Base-by-base conservation (phyloP, 2,329 filamentous ascomycete species). In the Fusarium duplospermum region DNA sequence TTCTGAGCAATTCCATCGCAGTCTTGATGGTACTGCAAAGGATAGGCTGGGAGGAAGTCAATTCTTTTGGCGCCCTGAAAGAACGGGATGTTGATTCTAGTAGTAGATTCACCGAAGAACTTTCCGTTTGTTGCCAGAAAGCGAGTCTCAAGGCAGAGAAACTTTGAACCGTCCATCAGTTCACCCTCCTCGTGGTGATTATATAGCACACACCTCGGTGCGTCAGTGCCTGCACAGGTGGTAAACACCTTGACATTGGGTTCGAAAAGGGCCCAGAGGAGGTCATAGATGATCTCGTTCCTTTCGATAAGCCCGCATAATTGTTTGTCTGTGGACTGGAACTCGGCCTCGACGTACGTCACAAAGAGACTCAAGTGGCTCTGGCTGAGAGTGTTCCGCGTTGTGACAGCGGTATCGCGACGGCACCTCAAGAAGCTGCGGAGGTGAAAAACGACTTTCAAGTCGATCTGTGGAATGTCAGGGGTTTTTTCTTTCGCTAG, bases 221-320 rank as follows among this genome's bases (percentile, higher is more conserved):
- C 20, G n/a, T 20, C 20, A 61, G 56, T 66, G 38, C 54, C 56
- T n/a, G 11, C 16, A 45, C 31, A 61, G 42, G 63, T 66, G 18
- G 63, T 35, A 22, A 61, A 40, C 16, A 66, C 33, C 59, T 62
- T 27, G 20, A 22, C 22, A 22, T 66, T 66, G 7, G 57, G 57
- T 27, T 66, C 20, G n/a, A 66, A 66, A 1, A 54, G 47, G 36
- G 50, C 42, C 64, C 57, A 66, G 14, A 62, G 57, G 31, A 66
- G 64, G 35, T 45, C 45, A 58, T 40, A 66, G 35, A 35, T 66
- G 22, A 66, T 66, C 35, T 66, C n/a, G 14, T 56, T 29, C 57
- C 38, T 66, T 7, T n/a, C 2, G 7, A 22, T 1, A 35, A 57
- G 45, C 6, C 16, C 27, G 11, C 1, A 29, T 4, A 66, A 33